Conservation (phyloP, 2,329 filamentous ascomycete species). For the Exophiala alcalophila region DNA sequence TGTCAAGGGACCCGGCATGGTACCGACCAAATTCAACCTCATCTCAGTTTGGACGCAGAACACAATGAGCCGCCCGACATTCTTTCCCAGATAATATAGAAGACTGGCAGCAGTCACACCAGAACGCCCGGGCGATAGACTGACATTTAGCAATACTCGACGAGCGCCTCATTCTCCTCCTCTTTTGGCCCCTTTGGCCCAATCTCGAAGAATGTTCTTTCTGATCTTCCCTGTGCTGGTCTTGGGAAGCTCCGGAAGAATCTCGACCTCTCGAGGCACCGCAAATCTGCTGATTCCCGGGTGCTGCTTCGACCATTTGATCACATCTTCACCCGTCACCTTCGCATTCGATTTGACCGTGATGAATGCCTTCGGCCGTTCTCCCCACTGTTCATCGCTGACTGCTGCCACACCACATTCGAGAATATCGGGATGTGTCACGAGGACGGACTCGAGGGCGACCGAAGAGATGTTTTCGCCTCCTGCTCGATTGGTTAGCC, state of each 20-base stretch:
- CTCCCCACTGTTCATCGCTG: slow-evolving; percentile 86
- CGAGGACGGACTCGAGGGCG: slow-evolving; percentile 84
- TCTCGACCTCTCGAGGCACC: slow-evolving; percentile 69
- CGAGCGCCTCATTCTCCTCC: slow-evolving; percentile 25
- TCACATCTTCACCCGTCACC: slow-evolving; percentile 65
- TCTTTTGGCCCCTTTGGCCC: slow-evolving; percentile 62
- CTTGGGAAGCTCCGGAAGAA: slow-evolving; percentile 88
- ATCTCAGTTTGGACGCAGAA: no score
- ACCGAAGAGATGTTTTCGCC: slow-evolving; percentile 97
- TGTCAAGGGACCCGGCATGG: no score
- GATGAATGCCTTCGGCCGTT: slow-evolving; percentile 90
- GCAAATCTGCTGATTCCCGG: slow-evolving; percentile 87
- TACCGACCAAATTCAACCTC: no score
- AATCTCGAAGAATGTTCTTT: slow-evolving; percentile 88
- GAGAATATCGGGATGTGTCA: slow-evolving; percentile 81
- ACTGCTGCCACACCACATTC: slow-evolving; percentile 91
- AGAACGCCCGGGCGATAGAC: no score
- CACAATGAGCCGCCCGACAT: no score
- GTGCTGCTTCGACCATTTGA: slow-evolving; percentile 79
- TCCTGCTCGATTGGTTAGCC: slow-evolving; percentile 49
- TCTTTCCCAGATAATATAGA: no score
- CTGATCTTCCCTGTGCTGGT: slow-evolving; percentile 95
- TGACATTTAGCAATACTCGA: no score
- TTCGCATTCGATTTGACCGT: slow-evolving; percentile 69
- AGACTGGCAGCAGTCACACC: no score